Conservation (phyloP, 2,329 filamentous ascomycete species). For the Fusarium globosum region DNA sequence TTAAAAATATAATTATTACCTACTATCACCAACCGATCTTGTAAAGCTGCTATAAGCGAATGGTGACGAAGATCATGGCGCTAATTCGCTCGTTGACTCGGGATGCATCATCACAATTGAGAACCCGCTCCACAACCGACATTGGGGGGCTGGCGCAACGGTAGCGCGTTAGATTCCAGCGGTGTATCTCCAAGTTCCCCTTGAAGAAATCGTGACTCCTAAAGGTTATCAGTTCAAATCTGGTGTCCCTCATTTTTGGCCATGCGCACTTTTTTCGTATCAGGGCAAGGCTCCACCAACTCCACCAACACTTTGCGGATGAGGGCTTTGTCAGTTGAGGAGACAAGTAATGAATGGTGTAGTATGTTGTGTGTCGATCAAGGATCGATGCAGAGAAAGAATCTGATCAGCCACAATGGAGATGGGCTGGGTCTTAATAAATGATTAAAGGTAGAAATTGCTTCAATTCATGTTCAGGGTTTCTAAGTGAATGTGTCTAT, state of each 20-base stretch:
- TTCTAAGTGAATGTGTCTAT: neutral
- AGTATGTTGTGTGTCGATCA: no score
- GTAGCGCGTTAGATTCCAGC: constrained; percentile 17
- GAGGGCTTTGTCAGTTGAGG: neutral
- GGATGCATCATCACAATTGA: neutral
- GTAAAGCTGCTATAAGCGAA: neutral
- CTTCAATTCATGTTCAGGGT: neutral
- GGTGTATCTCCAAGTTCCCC: neutral
- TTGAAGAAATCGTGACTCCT: neutral
- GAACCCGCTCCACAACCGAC: no score
- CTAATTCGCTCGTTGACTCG: no score
- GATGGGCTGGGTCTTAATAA: neutral
- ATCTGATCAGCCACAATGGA: neutral
- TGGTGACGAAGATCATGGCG: neutral
- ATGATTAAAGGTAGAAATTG: neutral
- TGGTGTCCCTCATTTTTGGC: constrained; percentile 9
- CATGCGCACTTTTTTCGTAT: neutral
- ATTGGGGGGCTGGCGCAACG: constrained; percentile 11
- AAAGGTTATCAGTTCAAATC: constrained; percentile 19
- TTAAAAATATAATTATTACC: rapidly evolving
- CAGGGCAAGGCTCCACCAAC: neutral
- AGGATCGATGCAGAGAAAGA: no score
- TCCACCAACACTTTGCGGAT: neutral
- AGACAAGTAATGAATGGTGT: rapidly evolving
- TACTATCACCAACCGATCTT: neutral